Evolutionary conservation across 805 yeast species (phyloP).

Genomic region (Danielia oregonensis): DNA sequence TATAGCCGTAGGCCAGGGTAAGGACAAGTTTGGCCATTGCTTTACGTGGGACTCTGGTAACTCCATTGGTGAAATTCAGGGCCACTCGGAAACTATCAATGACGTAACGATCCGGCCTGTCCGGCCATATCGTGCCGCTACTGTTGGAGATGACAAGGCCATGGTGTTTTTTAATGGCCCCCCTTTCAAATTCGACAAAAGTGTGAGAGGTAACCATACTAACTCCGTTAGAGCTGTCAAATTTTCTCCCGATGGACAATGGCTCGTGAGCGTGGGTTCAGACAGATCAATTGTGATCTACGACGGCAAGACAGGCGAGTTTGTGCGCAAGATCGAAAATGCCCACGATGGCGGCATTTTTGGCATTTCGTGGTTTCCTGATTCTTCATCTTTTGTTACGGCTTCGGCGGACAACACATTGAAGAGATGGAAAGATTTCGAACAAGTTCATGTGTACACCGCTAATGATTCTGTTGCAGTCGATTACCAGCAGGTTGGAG

Average conservation of each 20-base stretch:
- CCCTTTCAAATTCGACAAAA: conserved; percentile 80
- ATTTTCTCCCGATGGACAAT: conserved; percentile 77
- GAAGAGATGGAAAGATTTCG: conserved; percentile 61
- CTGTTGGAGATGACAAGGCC: conserved; percentile 86
- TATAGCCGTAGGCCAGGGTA: conserved; percentile 94
- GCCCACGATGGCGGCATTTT: conserved; percentile 81
- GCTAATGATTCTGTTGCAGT: conserved; percentile 29
- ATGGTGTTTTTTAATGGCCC: conserved; percentile 87
- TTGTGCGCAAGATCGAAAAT: conserved; percentile 44
- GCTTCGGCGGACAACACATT: conserved; percentile 79
- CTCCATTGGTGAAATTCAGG: conserved; percentile 93
- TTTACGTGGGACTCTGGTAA: conserved; percentile 94
- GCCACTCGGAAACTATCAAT: conserved; percentile 81
- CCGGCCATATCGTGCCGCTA: conserved; percentile 90
- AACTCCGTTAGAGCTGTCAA: conserved; percentile 78
- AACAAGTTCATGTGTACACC: conserved; percentile 44
- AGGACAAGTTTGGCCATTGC: conserved; percentile 87
- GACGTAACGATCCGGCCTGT: conserved; percentile 80
- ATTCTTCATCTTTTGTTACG: conserved; percentile 60
- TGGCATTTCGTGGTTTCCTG: conserved; percentile 65
- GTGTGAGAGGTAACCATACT: conserved; percentile 70
- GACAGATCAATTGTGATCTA: conserved; percentile 75
- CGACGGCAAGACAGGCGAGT: conserved; percentile 86
- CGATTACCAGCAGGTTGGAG: conserved; percentile 75
- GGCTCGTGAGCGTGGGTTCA: conserved; percentile 76